These are phyloP conservation scores for Polygonum maritimum DNA, from an alignment of 148 eudicot genomes.

Conservation along the genomic window DNA sequence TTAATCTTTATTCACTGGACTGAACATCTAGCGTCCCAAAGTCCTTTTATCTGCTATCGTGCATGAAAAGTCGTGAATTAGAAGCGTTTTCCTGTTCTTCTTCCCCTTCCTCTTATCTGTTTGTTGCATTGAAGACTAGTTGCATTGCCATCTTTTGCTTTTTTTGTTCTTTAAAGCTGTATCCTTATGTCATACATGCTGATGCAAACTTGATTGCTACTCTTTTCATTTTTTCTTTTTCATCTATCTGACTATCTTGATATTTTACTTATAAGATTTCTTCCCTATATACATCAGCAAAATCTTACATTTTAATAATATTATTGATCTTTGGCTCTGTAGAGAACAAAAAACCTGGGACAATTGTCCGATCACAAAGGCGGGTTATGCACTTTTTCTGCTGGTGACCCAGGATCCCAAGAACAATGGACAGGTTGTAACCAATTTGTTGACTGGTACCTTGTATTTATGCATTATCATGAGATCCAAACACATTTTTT, in stretches of 20 bases:
- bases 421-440: background rate
- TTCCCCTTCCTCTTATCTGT: background rate
- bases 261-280: background rate
- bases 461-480: background rate
- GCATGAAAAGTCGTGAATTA: background rate
- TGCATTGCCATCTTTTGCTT: background rate
- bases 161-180: background rate
- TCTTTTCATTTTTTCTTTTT: background rate
- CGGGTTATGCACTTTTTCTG: background rate
- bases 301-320: background rate
- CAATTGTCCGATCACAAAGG: background rate
- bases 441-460: background rate
- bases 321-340: background rate
- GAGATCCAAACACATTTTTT: background rate
- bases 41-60: background rate
- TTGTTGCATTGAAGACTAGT: background rate
- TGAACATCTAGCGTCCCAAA: background rate
- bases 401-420: conserved; percentile 1
- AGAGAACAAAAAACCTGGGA: background rate
- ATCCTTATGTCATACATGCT: background rate
- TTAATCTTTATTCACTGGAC: background rate
- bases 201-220: background rate
- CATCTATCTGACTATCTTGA: background rate
- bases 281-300: background rate
- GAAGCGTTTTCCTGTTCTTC: background rate